A percentile compares a stretch with the other conserved stretches of the same genome.
Conservation (phyloP, 768 basidiomycete species). For the Tulasnella sp. region DNA sequence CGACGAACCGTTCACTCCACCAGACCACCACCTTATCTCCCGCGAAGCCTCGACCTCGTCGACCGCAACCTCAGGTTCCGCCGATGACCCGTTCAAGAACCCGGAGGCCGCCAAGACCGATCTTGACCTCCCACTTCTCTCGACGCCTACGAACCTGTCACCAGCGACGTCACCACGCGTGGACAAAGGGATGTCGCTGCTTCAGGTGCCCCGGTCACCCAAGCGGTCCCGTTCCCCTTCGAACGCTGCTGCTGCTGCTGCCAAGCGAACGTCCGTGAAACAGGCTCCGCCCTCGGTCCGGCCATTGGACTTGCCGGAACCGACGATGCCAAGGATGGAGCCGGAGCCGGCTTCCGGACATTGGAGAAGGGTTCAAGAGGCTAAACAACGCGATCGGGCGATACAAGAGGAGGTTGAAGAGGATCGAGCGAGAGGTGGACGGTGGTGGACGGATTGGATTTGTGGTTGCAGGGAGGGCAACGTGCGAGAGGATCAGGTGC, state of each 20-base stretch:
- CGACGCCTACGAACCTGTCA: constrained; percentile 21
- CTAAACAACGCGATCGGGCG: constrained; percentile 22
- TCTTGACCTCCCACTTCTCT: constrained; percentile 16
- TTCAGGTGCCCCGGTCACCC: background rate
- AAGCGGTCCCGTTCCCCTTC: background rate
- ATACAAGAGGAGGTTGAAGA: constrained; percentile 35
- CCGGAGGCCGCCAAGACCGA: background rate
- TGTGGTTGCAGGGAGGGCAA: constrained; percentile 38
- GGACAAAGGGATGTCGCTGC: background rate
- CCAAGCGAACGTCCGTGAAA: constrained; percentile 9
- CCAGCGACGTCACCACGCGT: constrained; percentile 9
- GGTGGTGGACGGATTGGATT: constrained; percentile 39
- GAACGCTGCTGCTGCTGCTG: background rate
- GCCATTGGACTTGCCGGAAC: constrained; percentile 30
- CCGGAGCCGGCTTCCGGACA: constrained; percentile 27
- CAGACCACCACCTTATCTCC: constrained; percentile 16
- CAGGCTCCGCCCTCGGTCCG: constrained; percentile 22
- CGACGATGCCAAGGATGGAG: constrained; percentile 33
- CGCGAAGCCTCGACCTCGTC: background rate
- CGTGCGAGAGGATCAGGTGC: constrained; percentile 37
- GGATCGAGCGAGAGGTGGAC: constrained; percentile 18
- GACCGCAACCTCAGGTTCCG: background rate
- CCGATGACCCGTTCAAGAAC: constrained; percentile 24
- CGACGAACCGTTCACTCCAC: background rate
- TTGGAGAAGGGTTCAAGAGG: constrained; percentile 23